Evolutionary conservation across 805 yeast species (phyloP), one percentile per base, ranked within the genome.

Genomic region (Scheffersomyces stipitis): DNA sequence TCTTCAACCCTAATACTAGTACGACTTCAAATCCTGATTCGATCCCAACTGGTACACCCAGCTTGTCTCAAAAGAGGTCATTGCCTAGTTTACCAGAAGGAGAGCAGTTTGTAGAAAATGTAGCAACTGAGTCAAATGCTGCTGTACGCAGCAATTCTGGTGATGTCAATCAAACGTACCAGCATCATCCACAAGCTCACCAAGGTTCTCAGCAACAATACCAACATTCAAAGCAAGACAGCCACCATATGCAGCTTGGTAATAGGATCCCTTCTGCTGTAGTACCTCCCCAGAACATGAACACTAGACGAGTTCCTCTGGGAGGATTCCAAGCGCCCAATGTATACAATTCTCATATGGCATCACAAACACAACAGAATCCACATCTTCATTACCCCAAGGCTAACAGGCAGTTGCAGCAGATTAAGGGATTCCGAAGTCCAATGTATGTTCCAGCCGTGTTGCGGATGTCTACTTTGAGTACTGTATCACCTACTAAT

Each of bases 381-480:
- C 24, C 24, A 20, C 24, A 20, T 7, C 4, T 6, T 4, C 7
- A 5, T 17, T n/a, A 7, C 18, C 29, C 26, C 14, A 36, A 30
- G 17, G 23, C 26, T n/a, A 24, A 46, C 31, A 48, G 59, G 31
- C 66, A 66, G 40, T 57, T 83, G 15, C 83, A 81, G 55, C 95
- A 88, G 52, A 79, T 89, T 43, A 79, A 80, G 39, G 83, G 83
- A 31, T 90, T 88, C 45, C 78, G 88, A 57, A 83, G 86, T 52
- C 96, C 97, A 7, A 67, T 90, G 67, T 90, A 88, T 52, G 72
- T 85, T 0, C 98, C 98, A 0, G 96, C 96, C 0, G 98, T 90
- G 8, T 68, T 90, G 35, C 51, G 75, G 18, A 74, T 48, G 86
- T 47, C 71, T 40, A 26, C 43, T 9, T 52, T 42, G 18, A 51